Conservation (phyloP, 2,329 filamentous ascomycete species). For the Pseudocercospora cruenta region DNA sequence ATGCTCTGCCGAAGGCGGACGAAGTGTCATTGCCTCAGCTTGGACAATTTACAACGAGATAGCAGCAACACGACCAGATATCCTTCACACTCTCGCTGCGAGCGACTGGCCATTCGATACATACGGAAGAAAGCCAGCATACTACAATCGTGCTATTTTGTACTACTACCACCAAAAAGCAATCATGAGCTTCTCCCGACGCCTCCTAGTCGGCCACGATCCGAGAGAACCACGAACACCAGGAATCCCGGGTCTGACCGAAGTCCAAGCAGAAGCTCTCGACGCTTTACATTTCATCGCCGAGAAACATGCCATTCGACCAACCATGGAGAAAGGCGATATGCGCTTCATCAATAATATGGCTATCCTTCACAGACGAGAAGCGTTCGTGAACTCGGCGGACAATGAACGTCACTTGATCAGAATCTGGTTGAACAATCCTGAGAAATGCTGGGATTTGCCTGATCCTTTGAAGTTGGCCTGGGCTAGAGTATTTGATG, state of each 20-base stretch:
- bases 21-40: background rate
- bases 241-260: background rate
- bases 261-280: background rate
- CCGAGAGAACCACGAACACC: background rate
- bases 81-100: background rate
- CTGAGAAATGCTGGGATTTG: background rate
- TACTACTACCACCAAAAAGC: background rate
- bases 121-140: background rate
- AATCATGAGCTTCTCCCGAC: conserved; percentile 1
- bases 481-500: background rate
- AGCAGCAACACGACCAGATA: background rate
- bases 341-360: conserved; percentile 1
- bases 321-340: background rate
- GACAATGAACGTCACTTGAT: background rate
- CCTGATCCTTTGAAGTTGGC: background rate
- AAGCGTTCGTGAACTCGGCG: background rate
- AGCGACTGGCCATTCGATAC: background rate
- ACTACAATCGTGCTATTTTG: background rate
- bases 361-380: background rate
- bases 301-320: background rate
- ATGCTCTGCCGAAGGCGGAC: background rate
- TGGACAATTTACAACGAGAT: background rate
- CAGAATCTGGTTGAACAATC: background rate
- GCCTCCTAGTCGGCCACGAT: background rate
- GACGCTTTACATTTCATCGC: background rate